Evolutionary conservation across 768 basidiomycete genomes (phyloP), one percentile per base, ranked within the genome.

Genomic region (Collybiopsis luxurians): DNA sequence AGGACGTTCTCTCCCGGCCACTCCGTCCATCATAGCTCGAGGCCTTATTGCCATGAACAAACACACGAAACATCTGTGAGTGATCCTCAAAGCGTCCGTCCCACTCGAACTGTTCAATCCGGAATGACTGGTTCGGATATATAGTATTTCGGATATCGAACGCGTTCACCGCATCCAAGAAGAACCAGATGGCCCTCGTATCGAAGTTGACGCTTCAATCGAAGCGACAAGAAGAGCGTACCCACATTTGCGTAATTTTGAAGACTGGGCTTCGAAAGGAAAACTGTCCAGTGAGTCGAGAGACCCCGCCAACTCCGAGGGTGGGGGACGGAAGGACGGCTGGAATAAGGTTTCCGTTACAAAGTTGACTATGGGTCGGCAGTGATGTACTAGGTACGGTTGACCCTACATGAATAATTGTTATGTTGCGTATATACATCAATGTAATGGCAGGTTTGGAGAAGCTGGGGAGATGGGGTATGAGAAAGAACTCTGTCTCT

Each of bases 1-100:
- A 6, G 66, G 66, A 0, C 53, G 54, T 26, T 44, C 51, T 1
- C 56, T 65, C n/a, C 62, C 65, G 13, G 50, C 60, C 21, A 53
- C 60, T n/a, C 62, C 62, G 17, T 31, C 34, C 12, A 39, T 66
- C 42, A 28, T 63, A 17, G 65, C 57, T 24, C 40, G 56, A n/a
- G 19, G 47, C 3, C 7, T 65, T 11, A 15, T 61, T 27, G n/a
- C 24, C 6, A 28, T 63, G 40, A 65, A 65, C 40, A 34, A 49
- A 17, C 55, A 60, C 15, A 59, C 58, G 10, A 55, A 50, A 30
- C 9, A 26, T 7, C 46, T 47, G 46, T 47, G 10, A 27, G 46
- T 47, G n/a, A n/a, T n/a, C n/a, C n/a, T n/a, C n/a, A n/a, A n/a
- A n/a, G n/a, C n/a, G n/a, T n/a, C n/a, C n/a, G n/a, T n/a, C n/a